Base-by-base conservation (phyloP, 345 rosid genomes). In the Mallotus nudiflorus region DNA sequence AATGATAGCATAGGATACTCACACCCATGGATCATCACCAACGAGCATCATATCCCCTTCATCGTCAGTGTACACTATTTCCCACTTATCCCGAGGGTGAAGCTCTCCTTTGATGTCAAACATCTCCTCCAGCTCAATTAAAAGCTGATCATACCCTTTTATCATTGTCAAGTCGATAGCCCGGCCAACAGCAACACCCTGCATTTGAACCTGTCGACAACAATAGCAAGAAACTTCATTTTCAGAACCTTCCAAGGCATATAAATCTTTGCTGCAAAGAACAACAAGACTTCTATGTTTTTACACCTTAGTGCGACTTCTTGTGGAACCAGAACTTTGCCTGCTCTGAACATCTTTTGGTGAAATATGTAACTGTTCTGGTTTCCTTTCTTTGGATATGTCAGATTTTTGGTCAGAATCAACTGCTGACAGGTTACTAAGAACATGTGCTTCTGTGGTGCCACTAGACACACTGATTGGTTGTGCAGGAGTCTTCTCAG, bases 291-390 rank as follows among this genome's bases (percentile, higher is more conserved):
- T 5, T 20, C 35, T 52, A n/a, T 14, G 18, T 53, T 66, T 31
- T 16, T 24, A 24, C 69, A 77, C 80, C 80, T 77, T 77, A 19
- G 76, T 77, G 44, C 80, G 31, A 27, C 80, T 77, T 62, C 80
- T 72, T 29, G 80, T 61, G 22, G 69, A 67, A 19, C 65, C 9
- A n/a, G 27, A 70, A 66, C 51, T 76, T 69, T 76, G 79, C 85
- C 82, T 88, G 83, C 78, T 83, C 52, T 86, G 92, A 51, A 73
- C 79, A 76, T 91, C 98, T 78, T 85, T 91, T 10, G 81, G 79
- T 33, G 82, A 78, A 49, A 78, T 69, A 67, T 81, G 85, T 9
- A 81, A 29, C 52, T 76, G 84, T 57, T 86, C 96, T 39, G 75
- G 71, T 70, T 82, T 85, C 79, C 67, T 85, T 74, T 87, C 97